Evolutionary conservation across 441 rosid genomes (phyloP), one percentile per base, ranked within the genome.

Genomic region (Populus tomentosa): DNA sequence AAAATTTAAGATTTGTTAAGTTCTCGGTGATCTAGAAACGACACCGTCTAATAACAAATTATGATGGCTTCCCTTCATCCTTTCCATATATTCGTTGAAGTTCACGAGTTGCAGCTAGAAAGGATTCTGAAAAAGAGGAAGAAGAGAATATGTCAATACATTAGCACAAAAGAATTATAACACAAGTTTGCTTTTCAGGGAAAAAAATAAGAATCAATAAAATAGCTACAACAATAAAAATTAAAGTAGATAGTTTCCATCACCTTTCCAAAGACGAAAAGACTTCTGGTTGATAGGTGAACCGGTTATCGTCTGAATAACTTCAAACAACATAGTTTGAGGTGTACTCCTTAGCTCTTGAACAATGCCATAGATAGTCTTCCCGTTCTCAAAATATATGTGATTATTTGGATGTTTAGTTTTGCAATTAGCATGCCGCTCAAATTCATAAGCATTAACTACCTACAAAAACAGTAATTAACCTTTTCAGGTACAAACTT

Each of bases 351-450:
- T 86, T 35, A 90, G 86, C 88, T 92, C 93, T 84, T 92, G 97
- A 69, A 90, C 97, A 62, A 85, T 87, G 35, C 92, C 97, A 74
- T 90, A 92, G 26, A 92, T 83, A 14, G 97, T 92, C 90, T 89
- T 92, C 68, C 97, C 97, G 80, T 87, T 92, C 73, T 88, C 94
- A 79, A 92, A 92, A 81, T 89, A 92, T 71, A 92, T 90, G 82
- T 90, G 97, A 85, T 90, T 90, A 74, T 92, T 92, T 69, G 97
- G 94, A 76, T 92, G 97, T 80, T 92, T 92, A 35, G 97, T 92
- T 84, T 90, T 92, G 93, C 94, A 89, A 82, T 86, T 87, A 73
- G 97, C 97, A 86, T 92, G 97, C 40, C 90, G 87, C 91, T 92
- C 97, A 80, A 92, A 92, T 79, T 92, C 97, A 67, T 84, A 92